Conservation (phyloP, 1,284 basidiomycete genomes). For the Sporisorium graminicola region DNA sequence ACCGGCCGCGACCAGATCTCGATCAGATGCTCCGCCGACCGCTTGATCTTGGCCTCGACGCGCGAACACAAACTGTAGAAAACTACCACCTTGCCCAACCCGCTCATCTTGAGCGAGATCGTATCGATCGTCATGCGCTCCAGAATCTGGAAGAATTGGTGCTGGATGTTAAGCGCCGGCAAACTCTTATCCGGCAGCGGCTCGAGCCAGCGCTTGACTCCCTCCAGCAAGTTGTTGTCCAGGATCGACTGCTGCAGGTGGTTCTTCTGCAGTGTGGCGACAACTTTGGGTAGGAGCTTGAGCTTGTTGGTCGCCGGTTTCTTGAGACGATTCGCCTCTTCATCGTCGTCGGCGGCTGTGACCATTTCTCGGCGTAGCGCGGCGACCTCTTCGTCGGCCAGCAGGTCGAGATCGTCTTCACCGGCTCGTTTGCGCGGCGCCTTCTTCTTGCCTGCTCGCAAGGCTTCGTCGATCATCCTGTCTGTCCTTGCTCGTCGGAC, state of each 20-base stretch:
- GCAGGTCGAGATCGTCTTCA: conserved; percentile 77
- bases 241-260: conserved; percentile 91
- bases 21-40: conserved; percentile 86
- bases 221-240: conserved; percentile 93
- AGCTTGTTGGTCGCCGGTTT: conserved; percentile 89
- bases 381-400: conserved; percentile 91
- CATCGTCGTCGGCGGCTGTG: conserved; percentile 85
- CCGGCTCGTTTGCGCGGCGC: conserved; percentile 52
- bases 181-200: conserved; percentile 91
- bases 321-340: conserved; percentile 82
- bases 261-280: conserved; percentile 93
- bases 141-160: conserved; percentile 87
- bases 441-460: conserved; percentile 49
- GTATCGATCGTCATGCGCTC: conserved; percentile 88
- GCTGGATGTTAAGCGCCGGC: conserved; percentile 94
- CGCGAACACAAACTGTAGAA: conserved; percentile 93
- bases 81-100: conserved; percentile 88
- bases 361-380: conserved; percentile 87
- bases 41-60: conserved; percentile 83
- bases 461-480: conserved; percentile 51
- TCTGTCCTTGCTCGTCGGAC: conserved; percentile 42
- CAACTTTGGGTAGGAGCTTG: conserved; percentile 84
- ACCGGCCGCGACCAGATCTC: conserved; percentile 69
- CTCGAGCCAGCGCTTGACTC: conserved; percentile 91
- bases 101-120: conserved; percentile 88